Base-by-base conservation (phyloP, 306 rosid genomes). In the Prosopis cineraria region DNA sequence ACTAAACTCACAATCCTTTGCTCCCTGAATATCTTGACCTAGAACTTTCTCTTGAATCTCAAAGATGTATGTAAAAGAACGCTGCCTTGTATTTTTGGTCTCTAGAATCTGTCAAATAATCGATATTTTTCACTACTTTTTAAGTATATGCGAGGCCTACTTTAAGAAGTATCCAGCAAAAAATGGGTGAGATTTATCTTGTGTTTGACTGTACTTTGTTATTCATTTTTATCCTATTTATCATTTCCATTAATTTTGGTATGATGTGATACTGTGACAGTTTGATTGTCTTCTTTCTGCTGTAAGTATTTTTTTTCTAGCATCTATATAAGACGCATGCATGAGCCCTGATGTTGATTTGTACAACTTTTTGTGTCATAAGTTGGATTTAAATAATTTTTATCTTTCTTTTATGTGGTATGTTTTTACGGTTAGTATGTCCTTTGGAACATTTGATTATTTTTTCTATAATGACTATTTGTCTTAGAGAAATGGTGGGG, bases 131-230 rank as follows among this genome's bases (percentile, higher is more conserved):
- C 27, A 58, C 66, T 75, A n/a, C 72, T 73, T 76, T 70, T 68
- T 55, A 37, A 37, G 41, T 37, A 37, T 50, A 7, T 50, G 25
- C 29, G 8, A 2, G 33, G 33, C 33, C 33, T 56, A 34, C 33
- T 56, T 90, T 83, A 92, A 87, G 88, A 95, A 95, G 81, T 84
- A 89, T 88, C 92, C 98, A 40, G 80, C 80, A 43, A 90, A 89
- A 87, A 94, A 90, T 74, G 93, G 98, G 98, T 94, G 82, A 85
- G 82, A 13, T 11, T 81, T 63, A 36, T 79, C 65, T 58, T 75
- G 44, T 43, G 19, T 31, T 43, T 25, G 55, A 68, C 9, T 40
- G 60, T 53, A 22, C 4, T 5, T 24, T 37, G 33, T 22, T 24
- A 27, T 50, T 33, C 36, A 36, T 17, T 62, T 60, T 30, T 27